Conservation (phyloP, 106 monocot genomes). For the Iris macrosiphon region DNA sequence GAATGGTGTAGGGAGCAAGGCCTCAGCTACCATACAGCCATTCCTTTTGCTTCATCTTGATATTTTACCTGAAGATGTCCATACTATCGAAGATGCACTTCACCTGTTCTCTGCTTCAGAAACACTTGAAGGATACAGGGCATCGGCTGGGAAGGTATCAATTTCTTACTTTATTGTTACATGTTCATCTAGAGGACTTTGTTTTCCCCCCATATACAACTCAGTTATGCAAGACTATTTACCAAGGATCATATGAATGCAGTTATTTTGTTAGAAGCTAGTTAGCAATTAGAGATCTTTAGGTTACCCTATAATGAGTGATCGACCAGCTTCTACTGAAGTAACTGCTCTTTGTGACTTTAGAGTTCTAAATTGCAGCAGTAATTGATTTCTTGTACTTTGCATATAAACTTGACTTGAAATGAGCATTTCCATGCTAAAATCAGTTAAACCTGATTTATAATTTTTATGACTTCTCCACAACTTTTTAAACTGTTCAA, state of each 20-base stretch:
- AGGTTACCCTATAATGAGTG: background rate
- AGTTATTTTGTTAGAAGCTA: no score
- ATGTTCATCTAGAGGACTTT: no score
- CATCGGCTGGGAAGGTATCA: conserved; percentile 71
- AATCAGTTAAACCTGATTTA: background rate
- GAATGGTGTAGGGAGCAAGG: conserved; percentile 40
- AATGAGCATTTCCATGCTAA: no score
- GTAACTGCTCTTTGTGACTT: no score
- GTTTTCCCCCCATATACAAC: background rate
- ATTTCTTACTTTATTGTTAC: background rate
- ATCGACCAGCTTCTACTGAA: no score
- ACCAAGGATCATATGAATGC: no score
- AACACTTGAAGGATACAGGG: conserved; percentile 79
- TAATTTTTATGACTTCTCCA: no score
- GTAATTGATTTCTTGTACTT: no score
- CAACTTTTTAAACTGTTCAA: no score
- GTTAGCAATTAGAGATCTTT: background rate
- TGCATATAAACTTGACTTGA: no score
- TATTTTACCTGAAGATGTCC: conserved; percentile 63
- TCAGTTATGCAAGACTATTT: background rate
- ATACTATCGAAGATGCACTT: conserved; percentile 79
- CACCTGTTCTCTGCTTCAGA: conserved; percentile 71
- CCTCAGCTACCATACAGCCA: conserved; percentile 84
- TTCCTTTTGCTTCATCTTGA: conserved; percentile 91
- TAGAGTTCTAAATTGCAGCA: no score